Evolutionary conservation across 371 early-diverging fungal genomes (phyloP).

Genomic region (Encephalitozoon hellem): DNA sequence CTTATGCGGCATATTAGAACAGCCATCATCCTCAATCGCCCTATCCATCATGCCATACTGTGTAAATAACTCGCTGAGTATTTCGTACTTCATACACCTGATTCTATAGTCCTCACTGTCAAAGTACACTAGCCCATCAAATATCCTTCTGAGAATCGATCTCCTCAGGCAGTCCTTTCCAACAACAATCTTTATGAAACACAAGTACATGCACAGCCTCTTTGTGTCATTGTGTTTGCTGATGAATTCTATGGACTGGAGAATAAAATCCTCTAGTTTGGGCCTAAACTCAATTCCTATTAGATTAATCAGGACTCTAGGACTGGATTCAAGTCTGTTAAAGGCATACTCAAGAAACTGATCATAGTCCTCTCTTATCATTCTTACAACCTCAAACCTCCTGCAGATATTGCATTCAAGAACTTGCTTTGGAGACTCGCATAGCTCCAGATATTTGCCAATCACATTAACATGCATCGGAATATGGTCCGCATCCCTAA

Average conservation of each 20-base stretch:
- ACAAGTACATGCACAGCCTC: neutral
- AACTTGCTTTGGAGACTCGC: neutral
- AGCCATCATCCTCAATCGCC: neutral
- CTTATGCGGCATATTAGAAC: neutral
- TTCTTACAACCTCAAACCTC: neutral
- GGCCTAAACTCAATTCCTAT: slow-evolving; percentile 7
- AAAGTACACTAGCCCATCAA: neutral
- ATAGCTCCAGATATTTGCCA: neutral
- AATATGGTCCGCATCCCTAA: neutral
- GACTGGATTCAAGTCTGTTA: neutral
- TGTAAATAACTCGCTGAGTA: neutral
- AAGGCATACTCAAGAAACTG: neutral
- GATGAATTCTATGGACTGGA: neutral
- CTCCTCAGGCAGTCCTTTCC: neutral
- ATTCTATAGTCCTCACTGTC: slow-evolving; percentile 3
- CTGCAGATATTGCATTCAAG: neutral
- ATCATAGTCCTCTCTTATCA: neutral
- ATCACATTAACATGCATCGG: neutral
- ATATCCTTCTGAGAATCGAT: neutral
- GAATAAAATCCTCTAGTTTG: neutral
- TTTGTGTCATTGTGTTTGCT: neutral
- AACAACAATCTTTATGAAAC: neutral
- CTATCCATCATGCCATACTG: neutral
- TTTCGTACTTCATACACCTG: slow-evolving; percentile 10
- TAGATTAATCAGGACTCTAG: neutral